Evolutionary conservation across 208 protist genomes (phyloP), one percentile per base, ranked within the genome.

Genomic region (Angomonas deanei): DNA sequence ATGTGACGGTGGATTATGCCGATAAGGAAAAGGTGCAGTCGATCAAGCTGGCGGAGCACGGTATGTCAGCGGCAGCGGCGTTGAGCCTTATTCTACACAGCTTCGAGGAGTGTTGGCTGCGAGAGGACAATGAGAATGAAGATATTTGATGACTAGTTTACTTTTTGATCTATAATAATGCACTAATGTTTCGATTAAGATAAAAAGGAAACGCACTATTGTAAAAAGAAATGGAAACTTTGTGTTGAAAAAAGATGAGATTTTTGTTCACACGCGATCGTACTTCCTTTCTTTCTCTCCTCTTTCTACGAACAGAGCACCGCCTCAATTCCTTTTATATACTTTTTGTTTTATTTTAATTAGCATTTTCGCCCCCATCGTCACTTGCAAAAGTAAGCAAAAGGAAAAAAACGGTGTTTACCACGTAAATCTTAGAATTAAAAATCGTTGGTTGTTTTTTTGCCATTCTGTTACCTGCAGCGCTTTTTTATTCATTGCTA

Each of bases 31-130:
- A 83, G 68, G 84, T 84, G 63, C 54, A 71, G 65, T 84, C 74
- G 56, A 86, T 94, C 42, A 77, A 81, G 24, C 24, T 94, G 1
- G 78, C 73, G 19, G 81, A 91, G 26, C 78, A 85, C 8, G 83
- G 85, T 23, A 92, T 92, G 88, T 92, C 88, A 0, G 88, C 88
- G 0, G 88, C 88, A 0, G 85, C 88, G 0, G 88, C 84, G 17
- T 74, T 86, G 46, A 90, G 81, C 61, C 39, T 52, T 10, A 69
- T 94, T 46, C 60, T 88, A 48, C 83, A 92, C 61, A 80, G 76
- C 34, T 89, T 94, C 59, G 88, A 94, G 71, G 88, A 94, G 63
- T 72, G 69, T 31, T 94, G 88, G 85, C 83, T 94, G 53, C 72
- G 76, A 0, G 83, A 94, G 64, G 88, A 92, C 59, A 92, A 92